These are phyloP conservation scores for Candida yuanshanica DNA, from an alignment of 805 yeast species.

Conservation along the genomic window DNA sequence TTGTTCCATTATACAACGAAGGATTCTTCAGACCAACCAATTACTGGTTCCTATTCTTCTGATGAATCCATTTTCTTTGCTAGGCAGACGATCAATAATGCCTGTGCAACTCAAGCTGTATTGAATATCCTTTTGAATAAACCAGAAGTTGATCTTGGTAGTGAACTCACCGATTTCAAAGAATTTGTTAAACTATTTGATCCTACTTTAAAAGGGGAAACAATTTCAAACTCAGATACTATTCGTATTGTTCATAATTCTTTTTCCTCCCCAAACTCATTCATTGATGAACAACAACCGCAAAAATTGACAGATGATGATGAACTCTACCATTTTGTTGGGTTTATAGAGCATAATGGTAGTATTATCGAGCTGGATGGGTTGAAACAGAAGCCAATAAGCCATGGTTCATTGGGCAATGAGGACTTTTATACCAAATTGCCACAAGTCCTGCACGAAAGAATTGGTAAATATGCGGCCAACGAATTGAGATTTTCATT, in stretches of 20 bases:
- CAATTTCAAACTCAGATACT: conserved; percentile 51
- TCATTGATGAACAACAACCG: conserved; percentile 35
- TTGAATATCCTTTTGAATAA: conserved; percentile 47
- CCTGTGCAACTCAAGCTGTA: conserved; percentile 73
- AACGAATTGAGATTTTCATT: conserved; percentile 53
- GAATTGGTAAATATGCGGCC: conserved; percentile 40
- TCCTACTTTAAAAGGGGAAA: conserved; percentile 53
- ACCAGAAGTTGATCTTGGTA: conserved; percentile 40
- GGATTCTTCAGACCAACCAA: conserved; percentile 32
- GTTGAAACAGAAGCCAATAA: conserved; percentile 47
- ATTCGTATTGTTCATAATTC: conserved; percentile 57
- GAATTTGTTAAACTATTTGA: conserved; percentile 49
- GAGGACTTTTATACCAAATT: conserved; percentile 36
- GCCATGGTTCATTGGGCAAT: conserved; percentile 39
- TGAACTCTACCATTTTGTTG: conserved; percentile 56
- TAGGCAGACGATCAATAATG: conserved; percentile 57
- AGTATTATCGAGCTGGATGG: conserved; percentile 60
- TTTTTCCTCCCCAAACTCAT: conserved; percentile 48
- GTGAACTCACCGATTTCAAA: conserved; percentile 40
- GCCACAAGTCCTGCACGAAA: conserved; percentile 38
- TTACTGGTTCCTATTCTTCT: conserved; percentile 37
- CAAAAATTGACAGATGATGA: conserved; percentile 34
- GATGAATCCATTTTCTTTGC: conserved; percentile 49
- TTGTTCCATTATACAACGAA: conserved; percentile 52
- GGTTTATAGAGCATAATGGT: conserved; percentile 40